These are phyloP conservation scores for Rheum nobile DNA, from an alignment of 148 eudicot genomes.

Conservation along the genomic window DNA sequence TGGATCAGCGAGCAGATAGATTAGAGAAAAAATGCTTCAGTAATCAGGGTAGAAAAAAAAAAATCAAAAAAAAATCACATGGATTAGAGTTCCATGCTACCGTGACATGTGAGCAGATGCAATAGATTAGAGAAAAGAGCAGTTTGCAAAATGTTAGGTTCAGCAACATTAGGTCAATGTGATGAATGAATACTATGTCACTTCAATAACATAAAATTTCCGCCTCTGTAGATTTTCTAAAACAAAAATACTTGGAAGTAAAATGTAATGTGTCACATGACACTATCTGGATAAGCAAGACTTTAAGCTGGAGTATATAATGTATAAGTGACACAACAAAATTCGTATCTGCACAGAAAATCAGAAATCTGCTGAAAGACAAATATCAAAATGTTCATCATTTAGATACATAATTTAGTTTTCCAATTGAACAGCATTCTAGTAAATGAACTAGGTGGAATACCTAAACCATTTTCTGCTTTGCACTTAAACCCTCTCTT, in stretches of 20 bases:
- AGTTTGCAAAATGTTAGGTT: background rate
- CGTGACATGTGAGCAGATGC: too few relatives aligned
- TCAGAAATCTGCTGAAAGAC: background rate
- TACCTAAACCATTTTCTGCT: background rate
- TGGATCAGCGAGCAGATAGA: background rate
- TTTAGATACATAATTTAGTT: background rate
- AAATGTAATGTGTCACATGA: background rate
- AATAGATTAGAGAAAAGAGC: background rate
- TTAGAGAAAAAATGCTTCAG: background rate
- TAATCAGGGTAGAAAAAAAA: background rate
- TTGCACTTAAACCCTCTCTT: background rate
- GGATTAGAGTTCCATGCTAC: background rate
- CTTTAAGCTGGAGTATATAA: background rate
- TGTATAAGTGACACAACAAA: background rate
- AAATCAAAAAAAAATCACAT: background rate
- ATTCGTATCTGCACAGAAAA: background rate
- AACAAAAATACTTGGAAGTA: background rate
- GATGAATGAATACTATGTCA: background rate
- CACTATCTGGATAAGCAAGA: background rate
- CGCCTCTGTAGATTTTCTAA: background rate
- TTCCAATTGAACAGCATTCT: background rate
- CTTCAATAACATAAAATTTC: background rate
- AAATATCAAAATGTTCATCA: background rate
- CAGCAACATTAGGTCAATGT: background rate
- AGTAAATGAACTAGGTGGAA: background rate